Evolutionary conservation across 495 filamentous ascomycete genomes (phyloP), one percentile per base, ranked within the genome.

Genomic region (Penicillium longicatenatum): DNA sequence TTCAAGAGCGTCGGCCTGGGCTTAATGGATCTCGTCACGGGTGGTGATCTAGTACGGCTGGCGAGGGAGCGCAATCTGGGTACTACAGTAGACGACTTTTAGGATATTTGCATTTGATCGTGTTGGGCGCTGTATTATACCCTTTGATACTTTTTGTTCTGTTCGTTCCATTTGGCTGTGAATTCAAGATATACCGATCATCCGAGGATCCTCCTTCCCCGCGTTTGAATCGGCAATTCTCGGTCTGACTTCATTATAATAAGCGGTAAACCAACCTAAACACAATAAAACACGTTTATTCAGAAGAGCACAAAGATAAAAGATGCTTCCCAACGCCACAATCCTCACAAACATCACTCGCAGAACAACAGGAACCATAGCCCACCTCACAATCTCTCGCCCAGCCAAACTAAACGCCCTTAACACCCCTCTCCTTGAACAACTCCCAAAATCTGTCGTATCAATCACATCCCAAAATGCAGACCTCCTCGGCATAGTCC

Each of bases 1-100:
- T 79, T 69, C 60, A 79, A 79, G 66, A 72, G 72, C 31, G 75
- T 79, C 20, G 76, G 76, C 5, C 60, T 79, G 45, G 76, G 76
- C n/a, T 52, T 79, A 60, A 79, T 78, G 75, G 76, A 79, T 68
- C 57, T 79, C 48, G 74, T 79, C 20, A 90, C 96, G 33, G 93
- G 91, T 12, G 82, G 81, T 52, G 87, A 93, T 67, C 55, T 98
- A 57, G 80, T 96, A 20, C 76, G 76, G 62, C 66, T 94, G 68
- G 93, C 93, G 30, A 79, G 82, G 65, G 82, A 86, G 62, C 87
- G 83, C 73, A 83, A 84, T 6, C 58, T 96, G 19, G 92, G 92
- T n/a, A 89, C 79, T 21, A 83, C 76, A 26, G 74, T 97, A 61
- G 79, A 87, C 66, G 81, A 86, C 29, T 75, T 75, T 46, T 77